A percentile compares a stretch with the other conserved stretches of the same genome.
Conservation (phyloP, 78 protist genomes). For the Cavenderia fasciculata region DNA sequence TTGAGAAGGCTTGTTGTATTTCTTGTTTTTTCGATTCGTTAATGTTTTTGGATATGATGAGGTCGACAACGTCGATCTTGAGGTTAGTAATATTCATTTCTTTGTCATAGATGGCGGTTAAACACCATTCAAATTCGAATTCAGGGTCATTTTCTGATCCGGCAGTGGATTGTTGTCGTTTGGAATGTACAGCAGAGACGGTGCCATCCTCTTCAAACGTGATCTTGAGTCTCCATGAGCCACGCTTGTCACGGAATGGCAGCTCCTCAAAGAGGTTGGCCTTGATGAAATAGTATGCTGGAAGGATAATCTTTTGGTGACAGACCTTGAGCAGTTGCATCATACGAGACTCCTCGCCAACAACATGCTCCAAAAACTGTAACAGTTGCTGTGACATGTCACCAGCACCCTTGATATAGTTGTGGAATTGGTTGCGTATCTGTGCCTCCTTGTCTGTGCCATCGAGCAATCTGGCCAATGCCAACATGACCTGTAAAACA, state of each 20-base stretch:
- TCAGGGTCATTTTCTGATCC: slow-evolving; percentile 72
- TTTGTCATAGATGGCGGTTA: slow-evolving; percentile 28
- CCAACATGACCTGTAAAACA: slow-evolving; percentile 25
- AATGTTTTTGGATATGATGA: slow-evolving; percentile 46
- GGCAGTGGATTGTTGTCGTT: slow-evolving; percentile 69
- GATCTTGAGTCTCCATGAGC: slow-evolving; percentile 58
- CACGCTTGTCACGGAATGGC: slow-evolving; percentile 70
- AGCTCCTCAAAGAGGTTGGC: slow-evolving; percentile 66
- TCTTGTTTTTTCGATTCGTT: slow-evolving; percentile 40
- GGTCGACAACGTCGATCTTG: slow-evolving; percentile 55
- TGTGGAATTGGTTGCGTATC: slow-evolving; percentile 1
- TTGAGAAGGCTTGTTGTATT: slow-evolving; percentile 51
- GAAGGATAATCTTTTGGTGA: slow-evolving; percentile 63
- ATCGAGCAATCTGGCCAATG: slow-evolving; percentile 24
- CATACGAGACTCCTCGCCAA: slow-evolving; percentile 19
- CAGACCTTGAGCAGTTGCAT: slow-evolving; percentile 57
- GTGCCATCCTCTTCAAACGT: slow-evolving; percentile 43
- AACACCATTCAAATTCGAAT: slow-evolving; percentile 72
- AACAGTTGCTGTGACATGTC: slow-evolving; percentile 41
- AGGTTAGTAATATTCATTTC: slow-evolving; percentile 25
- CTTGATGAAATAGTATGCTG: slow-evolving; percentile 64
- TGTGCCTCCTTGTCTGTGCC: slow-evolving; percentile 53
- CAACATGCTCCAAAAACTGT: not conserved
- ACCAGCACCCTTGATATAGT: slow-evolving; percentile 51
- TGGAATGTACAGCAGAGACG: slow-evolving; percentile 30